Evolutionary conservation across 306 rosid species (phyloP).

Genomic region (Chamaecrista fasciculata): DNA sequence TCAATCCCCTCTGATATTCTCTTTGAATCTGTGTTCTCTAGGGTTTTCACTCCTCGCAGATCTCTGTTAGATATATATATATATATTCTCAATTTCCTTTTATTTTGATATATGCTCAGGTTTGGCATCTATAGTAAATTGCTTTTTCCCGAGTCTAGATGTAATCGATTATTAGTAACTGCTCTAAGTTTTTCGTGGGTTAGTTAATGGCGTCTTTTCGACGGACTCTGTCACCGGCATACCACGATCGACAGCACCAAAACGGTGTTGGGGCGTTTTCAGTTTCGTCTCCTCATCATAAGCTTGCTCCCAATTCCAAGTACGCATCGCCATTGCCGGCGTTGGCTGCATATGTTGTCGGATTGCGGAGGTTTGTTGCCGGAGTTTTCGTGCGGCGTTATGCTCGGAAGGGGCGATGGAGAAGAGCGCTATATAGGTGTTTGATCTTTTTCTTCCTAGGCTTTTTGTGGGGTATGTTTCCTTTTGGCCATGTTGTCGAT

Average conservation of each 20-base stretch:
- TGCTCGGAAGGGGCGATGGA: constrained; percentile 60
- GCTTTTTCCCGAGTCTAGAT: background rate
- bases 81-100: background rate
- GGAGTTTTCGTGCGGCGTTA: constrained; percentile 42
- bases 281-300: constrained; percentile 61
- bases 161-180: background rate
- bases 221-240: constrained; percentile 82
- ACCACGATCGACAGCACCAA: constrained; percentile 52
- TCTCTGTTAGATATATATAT: background rate
- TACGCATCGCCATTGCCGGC: constrained; percentile 50
- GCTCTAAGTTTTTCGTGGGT: background rate
- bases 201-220: constrained; percentile 85
- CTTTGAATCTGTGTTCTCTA: background rate
- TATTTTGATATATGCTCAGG: background rate
- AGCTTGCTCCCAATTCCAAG: constrained; percentile 47
- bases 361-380: constrained; percentile 43
- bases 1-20: background rate
- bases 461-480: constrained; percentile 67
- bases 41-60: background rate
- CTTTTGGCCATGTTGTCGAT: constrained; percentile 59
- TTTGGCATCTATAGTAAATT: background rate
- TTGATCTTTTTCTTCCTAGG: constrained; percentile 73
- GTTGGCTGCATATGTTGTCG: constrained; percentile 27
- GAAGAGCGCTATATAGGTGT: constrained; percentile 51
- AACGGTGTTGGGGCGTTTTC: constrained; percentile 55